Percentiles rank a stretch among this genome's conserved stretches.
These are phyloP conservation scores for Tephrocybe sp. DNA, from an alignment of 768 basidiomycete species.

Conservation along the genomic window DNA sequence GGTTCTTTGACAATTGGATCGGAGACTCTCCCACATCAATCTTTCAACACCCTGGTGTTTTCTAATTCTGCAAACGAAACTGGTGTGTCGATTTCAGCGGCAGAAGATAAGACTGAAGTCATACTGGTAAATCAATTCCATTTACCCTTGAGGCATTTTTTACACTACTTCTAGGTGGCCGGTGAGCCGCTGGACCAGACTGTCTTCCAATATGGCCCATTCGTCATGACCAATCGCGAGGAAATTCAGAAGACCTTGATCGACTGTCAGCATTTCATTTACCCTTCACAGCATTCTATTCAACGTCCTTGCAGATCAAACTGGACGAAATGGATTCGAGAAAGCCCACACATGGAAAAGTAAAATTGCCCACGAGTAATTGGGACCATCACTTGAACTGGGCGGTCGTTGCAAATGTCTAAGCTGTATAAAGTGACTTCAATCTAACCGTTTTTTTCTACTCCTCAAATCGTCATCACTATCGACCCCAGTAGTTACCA, in stretches of 20 bases:
- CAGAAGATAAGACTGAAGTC: slow-evolving; percentile 65
- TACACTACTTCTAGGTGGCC: slow-evolving; percentile 49
- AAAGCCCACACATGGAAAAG: slow-evolving; percentile 86
- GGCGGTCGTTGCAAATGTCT: too few relatives aligned
- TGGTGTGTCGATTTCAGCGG: slow-evolving; percentile 67
- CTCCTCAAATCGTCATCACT: slow-evolving; percentile 24
- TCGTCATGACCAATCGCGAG: slow-evolving; percentile 79
- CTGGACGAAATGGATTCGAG: slow-evolving; percentile 87
- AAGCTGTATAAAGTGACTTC: too few relatives aligned
- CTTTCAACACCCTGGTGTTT: slow-evolving; percentile 84
- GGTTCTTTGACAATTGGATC: slow-evolving; percentile 65
- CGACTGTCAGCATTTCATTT: slow-evolving; percentile 59
- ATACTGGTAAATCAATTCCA: slow-evolving; percentile 56
- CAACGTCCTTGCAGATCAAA: slow-evolving; percentile 50
- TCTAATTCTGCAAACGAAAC: slow-evolving; percentile 57
- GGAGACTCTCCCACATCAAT: slow-evolving; percentile 41
- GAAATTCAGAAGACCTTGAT: slow-evolving; percentile 81
- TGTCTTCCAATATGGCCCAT: slow-evolving; percentile 85
- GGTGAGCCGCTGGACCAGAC: slow-evolving; percentile 89
- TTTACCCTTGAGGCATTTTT: background rate
- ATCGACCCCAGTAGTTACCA: slow-evolving; percentile 52
- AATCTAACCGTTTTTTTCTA: slow-evolving; percentile 22
- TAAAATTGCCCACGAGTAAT: slow-evolving; percentile 58
- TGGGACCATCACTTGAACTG: background rate
- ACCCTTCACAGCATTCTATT: background rate